A percentile compares a stretch with the other conserved stretches of the same genome.
Conservation (phyloP, 257 asterid species). For the Ajuga chamaepitys region DNA sequence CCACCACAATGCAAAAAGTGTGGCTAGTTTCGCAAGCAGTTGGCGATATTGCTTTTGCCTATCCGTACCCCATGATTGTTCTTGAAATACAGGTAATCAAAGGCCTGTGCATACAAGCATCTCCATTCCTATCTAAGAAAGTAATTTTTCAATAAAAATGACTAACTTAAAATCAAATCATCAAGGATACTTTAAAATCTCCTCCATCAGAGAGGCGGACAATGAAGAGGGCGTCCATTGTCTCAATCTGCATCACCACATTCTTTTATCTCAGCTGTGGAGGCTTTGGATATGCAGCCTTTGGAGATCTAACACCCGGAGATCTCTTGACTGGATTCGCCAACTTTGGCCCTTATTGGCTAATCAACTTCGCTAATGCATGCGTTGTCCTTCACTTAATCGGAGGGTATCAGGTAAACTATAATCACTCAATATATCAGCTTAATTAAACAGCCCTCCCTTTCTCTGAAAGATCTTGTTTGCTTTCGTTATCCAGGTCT, state of each 20-base stretch:
- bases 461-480: background rate
- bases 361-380: constrained; percentile 56
- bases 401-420: constrained; percentile 64
- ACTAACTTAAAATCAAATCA: background rate
- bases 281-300: constrained; percentile 78
- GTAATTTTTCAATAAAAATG: no score
- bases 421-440: background rate
- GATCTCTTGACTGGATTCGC: constrained; percentile 63
- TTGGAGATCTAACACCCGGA: constrained; percentile 63
- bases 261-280: constrained; percentile 65
- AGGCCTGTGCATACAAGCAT: background rate
- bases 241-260: constrained; percentile 45
- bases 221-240: constrained; percentile 64
- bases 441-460: background rate
- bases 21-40: constrained; percentile 73
- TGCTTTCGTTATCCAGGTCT: constrained; percentile 27
- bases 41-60: constrained; percentile 78
- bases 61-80: constrained; percentile 57
- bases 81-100: constrained; percentile 69
- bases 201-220: constrained; percentile 66
- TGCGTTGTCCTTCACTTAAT: constrained; percentile 61
- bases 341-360: constrained; percentile 60
- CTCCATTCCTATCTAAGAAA: background rate
- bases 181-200: constrained; percentile 64
- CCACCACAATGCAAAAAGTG: constrained; percentile 47